Evolutionary conservation across 352 stramenopile genomes (phyloP).

Genomic region (Saprolegnia parasitica): DNA sequence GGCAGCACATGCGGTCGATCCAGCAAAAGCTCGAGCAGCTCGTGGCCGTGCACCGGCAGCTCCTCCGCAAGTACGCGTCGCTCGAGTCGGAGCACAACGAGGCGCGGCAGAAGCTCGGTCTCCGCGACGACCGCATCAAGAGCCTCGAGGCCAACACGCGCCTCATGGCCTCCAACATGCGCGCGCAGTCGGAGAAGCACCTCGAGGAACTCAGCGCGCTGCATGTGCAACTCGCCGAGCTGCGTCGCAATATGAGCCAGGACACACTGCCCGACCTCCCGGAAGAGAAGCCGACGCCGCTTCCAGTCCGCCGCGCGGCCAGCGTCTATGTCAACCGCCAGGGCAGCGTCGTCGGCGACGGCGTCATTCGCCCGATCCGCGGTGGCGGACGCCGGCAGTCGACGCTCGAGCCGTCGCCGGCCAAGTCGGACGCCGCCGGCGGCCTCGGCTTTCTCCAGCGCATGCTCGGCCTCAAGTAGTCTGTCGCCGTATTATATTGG

Average conservation of each 20-base stretch:
- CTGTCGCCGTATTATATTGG: not conserved
- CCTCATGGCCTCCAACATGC: slow-evolving; percentile 86
- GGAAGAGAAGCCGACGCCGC: slow-evolving; percentile 72
- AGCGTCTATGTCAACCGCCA: slow-evolving; percentile 13
- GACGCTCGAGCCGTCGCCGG: not conserved
- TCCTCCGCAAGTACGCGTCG: slow-evolving; percentile 87
- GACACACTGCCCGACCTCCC: not conserved
- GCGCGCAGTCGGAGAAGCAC: slow-evolving; percentile 82
- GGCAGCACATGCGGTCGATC: slow-evolving; percentile 84
- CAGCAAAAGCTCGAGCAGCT: slow-evolving; percentile 89
- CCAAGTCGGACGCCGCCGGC: slow-evolving; percentile 8
- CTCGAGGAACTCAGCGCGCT: slow-evolving; percentile 83
- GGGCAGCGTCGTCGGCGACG: slow-evolving; percentile 10
- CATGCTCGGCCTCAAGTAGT: slow-evolving; percentile 18
- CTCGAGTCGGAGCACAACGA: slow-evolving; percentile 85
- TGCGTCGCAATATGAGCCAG: slow-evolving; percentile 38
- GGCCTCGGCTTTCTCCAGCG: slow-evolving; percentile 17
- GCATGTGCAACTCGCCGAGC: slow-evolving; percentile 79
- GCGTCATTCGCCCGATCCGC: slow-evolving; percentile 18
- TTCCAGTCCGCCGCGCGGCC: slow-evolving; percentile 41
- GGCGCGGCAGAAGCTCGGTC: slow-evolving; percentile 82
- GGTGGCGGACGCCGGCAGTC: slow-evolving; percentile 3
- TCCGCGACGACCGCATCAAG: slow-evolving; percentile 88
- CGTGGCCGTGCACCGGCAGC: slow-evolving; percentile 83
- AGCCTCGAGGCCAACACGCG: slow-evolving; percentile 85